These are phyloP conservation scores for Cryptosporidium baileyi DNA, from an alignment of 169 alveolate species.

Conservation along the genomic window DNA sequence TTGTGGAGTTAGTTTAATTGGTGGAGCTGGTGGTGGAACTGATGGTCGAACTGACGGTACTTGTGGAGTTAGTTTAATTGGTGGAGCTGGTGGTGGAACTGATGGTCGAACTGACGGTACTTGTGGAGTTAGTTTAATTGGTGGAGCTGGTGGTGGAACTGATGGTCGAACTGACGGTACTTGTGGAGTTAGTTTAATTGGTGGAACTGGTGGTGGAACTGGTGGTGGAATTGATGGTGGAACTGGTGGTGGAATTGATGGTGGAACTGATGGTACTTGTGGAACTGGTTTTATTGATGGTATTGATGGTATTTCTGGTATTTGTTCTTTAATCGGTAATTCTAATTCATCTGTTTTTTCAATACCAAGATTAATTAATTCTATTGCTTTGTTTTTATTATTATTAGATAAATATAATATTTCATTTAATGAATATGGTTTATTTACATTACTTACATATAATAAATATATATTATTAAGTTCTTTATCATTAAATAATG, in stretches of 20 bases:
- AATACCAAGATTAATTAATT: not conserved
- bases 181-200: not conserved
- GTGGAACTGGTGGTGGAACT: not conserved
- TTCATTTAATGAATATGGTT: not conserved
- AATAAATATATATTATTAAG: not conserved
- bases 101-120: not conserved
- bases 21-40: not conserved
- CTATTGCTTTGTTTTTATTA: not conserved
- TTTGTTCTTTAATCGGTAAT: not conserved
- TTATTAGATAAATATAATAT: not conserved
- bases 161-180: not conserved
- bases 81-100: conserved; percentile 6
- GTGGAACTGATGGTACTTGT: not conserved
- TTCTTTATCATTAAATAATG: not conserved
- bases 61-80: not conserved
- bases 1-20: not conserved
- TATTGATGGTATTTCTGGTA: not conserved
- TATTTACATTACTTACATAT: not conserved
- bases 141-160: not conserved
- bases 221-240: not conserved
- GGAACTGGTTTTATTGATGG: not conserved
- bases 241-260: not conserved
- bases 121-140: not conserved
- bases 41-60: not conserved
- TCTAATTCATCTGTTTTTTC: not conserved